These are phyloP conservation scores for Trichosporon asahii DNA, from an alignment of 1,284 basidiomycete species.

Conservation along the genomic window DNA sequence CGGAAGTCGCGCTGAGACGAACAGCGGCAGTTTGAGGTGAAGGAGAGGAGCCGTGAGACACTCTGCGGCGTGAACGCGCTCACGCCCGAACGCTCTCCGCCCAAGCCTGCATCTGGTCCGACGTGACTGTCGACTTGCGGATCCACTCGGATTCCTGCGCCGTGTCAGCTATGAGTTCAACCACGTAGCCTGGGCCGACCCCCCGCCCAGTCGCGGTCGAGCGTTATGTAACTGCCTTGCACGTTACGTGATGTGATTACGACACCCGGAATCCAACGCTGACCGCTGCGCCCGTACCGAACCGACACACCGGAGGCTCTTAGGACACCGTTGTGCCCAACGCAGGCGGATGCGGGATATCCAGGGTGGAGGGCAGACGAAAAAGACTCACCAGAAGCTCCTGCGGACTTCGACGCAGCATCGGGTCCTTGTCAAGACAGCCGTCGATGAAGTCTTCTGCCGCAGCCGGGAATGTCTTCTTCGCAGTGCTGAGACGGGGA, in stretches of 20 bases:
- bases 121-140: slow-evolving; percentile 33
- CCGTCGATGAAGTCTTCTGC: slow-evolving; percentile 76
- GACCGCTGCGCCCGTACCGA: not conserved
- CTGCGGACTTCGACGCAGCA: slow-evolving; percentile 70
- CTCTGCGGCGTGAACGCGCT: not conserved
- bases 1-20: not conserved
- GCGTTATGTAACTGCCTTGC: slow-evolving; percentile 5
- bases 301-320: not conserved
- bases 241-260: not conserved
- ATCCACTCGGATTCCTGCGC: slow-evolving; percentile 44
- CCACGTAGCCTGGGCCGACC: not conserved
- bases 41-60: not conserved
- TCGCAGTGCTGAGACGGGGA: slow-evolving; percentile 61
- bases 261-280: not conserved
- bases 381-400: slow-evolving; percentile 61
- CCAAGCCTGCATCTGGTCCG: slow-evolving; percentile 38
- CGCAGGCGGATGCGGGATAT: not conserved
- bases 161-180: slow-evolving; percentile 7
- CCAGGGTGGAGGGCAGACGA: no score
- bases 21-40: not conserved
- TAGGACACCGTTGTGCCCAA: not conserved
- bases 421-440: slow-evolving; percentile 80
- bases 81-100: slow-evolving; percentile 23
- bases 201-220: not conserved
- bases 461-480: slow-evolving; percentile 58